Evolutionary conservation across 1,284 basidiomycete genomes (phyloP), one percentile per base, ranked within the genome.

Genomic region (Lentinus polychrous): DNA sequence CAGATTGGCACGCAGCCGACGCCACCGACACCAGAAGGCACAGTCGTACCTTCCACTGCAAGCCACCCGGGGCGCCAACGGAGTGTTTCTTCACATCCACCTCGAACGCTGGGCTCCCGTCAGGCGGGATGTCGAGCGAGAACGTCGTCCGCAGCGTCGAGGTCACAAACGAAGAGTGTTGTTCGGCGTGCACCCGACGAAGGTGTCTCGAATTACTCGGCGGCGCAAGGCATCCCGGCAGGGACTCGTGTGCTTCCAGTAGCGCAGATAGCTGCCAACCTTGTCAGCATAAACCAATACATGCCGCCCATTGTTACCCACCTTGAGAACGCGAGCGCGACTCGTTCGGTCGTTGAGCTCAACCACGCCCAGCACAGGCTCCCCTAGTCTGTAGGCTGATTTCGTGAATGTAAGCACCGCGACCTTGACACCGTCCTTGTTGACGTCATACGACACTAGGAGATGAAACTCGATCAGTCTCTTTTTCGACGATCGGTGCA

Each of bases 321-420:
- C 90, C 70, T 90, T 86, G 39, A 94, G 63, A 0, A 94, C 91
- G 50, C 80, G 65, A 42, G 81, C 72, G 46, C 77, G 62, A 50
- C 79, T 71, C 49, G 64, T 63, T 33, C 77, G 72, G 31, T 82
- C 76, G 60, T 95, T 95, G 52, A 95, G 66, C 58, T 90, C 84
- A n/a, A 96, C 83, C 0, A 92, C 82, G 3, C 92, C 93, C 32
- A 85, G 68, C 23, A 95, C 81, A 0, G 91, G 93, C 68, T 96
- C 94, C 2, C 93, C 93, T 0, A 95, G 76, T 18, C 94, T 71
- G 65, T 91, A 95, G 1, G 87, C 86, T 35, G 84, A 84, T 68
- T 95, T 96, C 36, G 88, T 81, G 54, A 96, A 87, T 0, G 92
- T 94, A n/a, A 96, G 67, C 23, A 89, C 83, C 1, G 93, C 92